Base-by-base conservation (phyloP, 2,329 filamentous ascomycete species). In the Bipolaris victoriae region DNA sequence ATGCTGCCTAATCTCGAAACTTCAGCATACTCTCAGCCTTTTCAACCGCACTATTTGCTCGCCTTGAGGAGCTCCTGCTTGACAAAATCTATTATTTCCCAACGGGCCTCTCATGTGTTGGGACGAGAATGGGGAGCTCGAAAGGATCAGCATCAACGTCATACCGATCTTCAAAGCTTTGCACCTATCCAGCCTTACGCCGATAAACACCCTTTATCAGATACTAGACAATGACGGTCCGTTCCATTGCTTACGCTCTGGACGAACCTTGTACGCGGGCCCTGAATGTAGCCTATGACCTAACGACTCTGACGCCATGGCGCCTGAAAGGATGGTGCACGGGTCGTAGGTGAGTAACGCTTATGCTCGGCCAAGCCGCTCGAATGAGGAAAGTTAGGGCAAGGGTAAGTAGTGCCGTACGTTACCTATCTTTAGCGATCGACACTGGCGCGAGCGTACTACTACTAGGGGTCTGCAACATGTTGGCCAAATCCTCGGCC, bases 251-350 rank as follows among this genome's bases (percentile, higher is more conserved):
- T 36, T 13, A 43, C 48, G 40, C 33, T 2, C 40, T 40, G 29
- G 40, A n/a, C 24, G n/a, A 22, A 31, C 7, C 39, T 22, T 22
- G 22, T 18, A 13, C 26, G 33, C 35, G 35, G 24, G 24, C 18
- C 44, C 26, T 16, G 20, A 48, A 15, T n/a, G 6, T 13, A 22
- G 24, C 44, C 51, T 48, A 37, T 52, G 44, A 47, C 20, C 31
- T n/a, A 41, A 41, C 41, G 20, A 29, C 26, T 10, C 29, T 11
- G 40, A 46, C 52, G 61, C 55, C 58, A 63, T 48, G 39, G 61
- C 58, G 61, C 52, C 50, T 59, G 58, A 49, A 52, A 57, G 47
- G 48, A 36, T 40, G 46, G 43, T 24, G 49, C 55, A 55, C 49
- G 51, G 45, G 36, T 36, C 44, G 54, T 16, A 41, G 46, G 48